Percentiles rank a stretch among this genome's conserved stretches.
These are phyloP conservation scores for Cinchona pubescens DNA, from an alignment of 257 asterid genomes.

Conservation along the genomic window DNA sequence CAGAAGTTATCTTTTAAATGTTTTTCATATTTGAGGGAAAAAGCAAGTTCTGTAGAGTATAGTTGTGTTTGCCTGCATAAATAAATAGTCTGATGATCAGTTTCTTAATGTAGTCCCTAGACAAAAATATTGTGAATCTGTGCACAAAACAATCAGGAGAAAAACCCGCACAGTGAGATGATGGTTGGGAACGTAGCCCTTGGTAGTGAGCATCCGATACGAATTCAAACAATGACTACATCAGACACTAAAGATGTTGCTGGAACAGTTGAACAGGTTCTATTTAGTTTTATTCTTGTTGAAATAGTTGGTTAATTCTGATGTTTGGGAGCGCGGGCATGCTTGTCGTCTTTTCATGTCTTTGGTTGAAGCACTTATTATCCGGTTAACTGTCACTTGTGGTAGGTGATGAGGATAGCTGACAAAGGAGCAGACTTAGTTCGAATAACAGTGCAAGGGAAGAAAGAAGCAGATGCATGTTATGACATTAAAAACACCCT, in stretches of 20 bases:
- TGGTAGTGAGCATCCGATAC: slow-evolving; percentile 96
- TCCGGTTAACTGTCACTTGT: slow-evolving; percentile 23
- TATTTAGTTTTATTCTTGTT: slow-evolving; percentile 13
- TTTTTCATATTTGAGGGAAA: not conserved
- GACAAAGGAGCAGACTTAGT: slow-evolving; percentile 97
- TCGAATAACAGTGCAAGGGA: slow-evolving; percentile 97
- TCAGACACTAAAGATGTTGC: slow-evolving; percentile 97
- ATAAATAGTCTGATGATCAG: slow-evolving; percentile 21
- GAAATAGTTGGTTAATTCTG: too few relatives aligned
- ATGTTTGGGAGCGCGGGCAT: not conserved
- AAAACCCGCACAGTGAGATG: slow-evolving; percentile 88
- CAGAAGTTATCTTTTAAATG: not conserved
- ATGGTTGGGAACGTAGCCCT: slow-evolving; percentile 97
- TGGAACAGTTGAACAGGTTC: slow-evolving; percentile 94
- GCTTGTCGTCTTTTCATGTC: not conserved
- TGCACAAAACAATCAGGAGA: slow-evolving; percentile 82
- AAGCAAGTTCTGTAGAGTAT: not conserved
- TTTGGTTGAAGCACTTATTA: not conserved
- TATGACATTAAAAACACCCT: slow-evolving; percentile 83
- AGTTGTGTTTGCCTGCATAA: not conserved
- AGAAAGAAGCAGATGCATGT: slow-evolving; percentile 96
- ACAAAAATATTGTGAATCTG: slow-evolving; percentile 89
- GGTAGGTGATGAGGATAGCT: slow-evolving; percentile 93
- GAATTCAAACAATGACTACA: slow-evolving; percentile 97
- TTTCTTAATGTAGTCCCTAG: slow-evolving; percentile 67